Base-by-base conservation (phyloP, 2,329 filamentous ascomycete species). In the Ophiostoma sp. region DNA sequence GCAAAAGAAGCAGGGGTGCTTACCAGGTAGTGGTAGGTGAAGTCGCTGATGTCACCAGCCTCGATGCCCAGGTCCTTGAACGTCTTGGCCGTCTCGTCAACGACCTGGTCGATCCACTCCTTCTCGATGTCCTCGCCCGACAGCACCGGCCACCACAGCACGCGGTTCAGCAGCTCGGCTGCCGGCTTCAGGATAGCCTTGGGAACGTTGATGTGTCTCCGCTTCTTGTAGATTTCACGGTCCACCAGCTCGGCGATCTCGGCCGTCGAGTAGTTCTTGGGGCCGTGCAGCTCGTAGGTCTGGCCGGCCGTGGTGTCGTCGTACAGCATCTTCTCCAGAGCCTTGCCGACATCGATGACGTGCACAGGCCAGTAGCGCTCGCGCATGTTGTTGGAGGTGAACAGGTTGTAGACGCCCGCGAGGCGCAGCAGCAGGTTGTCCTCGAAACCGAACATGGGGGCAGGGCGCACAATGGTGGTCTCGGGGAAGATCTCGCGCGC, bases 11-110 rank as follows among this genome's bases (percentile, higher is more conserved):
- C 42, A 14, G 36, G 7, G 9, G 9, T 11, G 81, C 90, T 80
- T 83, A 95, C 92, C 83, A 98, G 80, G 81, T 99, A 99, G 79
- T 96, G 90, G 80, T 94, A 98, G 73, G 92, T 96, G 78, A 92
- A 87, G 78, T 91, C 89, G 78, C 86, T 88, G 75, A 98, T 86
- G 72, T 98, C 93, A 64, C 87, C 90, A 42, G 94, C 92, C 79
- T 93, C 90, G 72, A 99, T 97, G 70, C 87, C 91, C 64, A 99
- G 84, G 76, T 98, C 93, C 79, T 91, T 91, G 82, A 98, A 96
- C 1, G 95, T 98, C 86, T 97, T 98, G 72, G 95, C 95, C 45
- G 84, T 87, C 69, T 88, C 87, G 78, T 99, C 95, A 76, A 99
- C 96, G 74, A 87, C 82, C 79, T 99, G 95, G 79, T 99, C 91